A percentile compares a stretch with the other conserved stretches of the same genome.
phyloP scores from a whole-genome alignment of 805 yeast genomes.

The Ogataea wickerhamii region DNA sequence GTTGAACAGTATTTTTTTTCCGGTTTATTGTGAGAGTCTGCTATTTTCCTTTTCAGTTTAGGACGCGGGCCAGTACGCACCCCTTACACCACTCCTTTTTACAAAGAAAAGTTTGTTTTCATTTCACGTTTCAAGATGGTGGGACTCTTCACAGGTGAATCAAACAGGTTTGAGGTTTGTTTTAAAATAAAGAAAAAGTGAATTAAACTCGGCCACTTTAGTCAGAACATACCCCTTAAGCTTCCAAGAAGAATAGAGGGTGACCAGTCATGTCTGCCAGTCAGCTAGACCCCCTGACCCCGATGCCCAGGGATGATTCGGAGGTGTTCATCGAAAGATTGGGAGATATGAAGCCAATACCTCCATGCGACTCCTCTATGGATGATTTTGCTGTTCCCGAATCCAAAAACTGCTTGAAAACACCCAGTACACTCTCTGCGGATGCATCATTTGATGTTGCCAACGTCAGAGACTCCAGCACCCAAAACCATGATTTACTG shows the following conservation, averaged over 20 bases:
- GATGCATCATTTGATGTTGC: constrained; percentile 5
- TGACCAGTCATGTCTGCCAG: constrained; percentile 1
- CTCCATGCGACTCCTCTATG: neutral
- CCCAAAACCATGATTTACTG: constrained; percentile 15
- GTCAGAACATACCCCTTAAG: too few relatives aligned
- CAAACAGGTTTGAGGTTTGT: neutral
- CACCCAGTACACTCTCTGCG: constrained; percentile 2
- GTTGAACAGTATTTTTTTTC: neutral
- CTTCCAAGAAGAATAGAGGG: too few relatives aligned
- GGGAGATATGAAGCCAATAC: neutral
- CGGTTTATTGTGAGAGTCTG: neutral
- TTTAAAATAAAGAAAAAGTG: neutral
- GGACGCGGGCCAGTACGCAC: constrained; percentile 7
- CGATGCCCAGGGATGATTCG: neutral
- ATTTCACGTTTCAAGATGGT: constrained; percentile 1
- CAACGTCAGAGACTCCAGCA: neutral
- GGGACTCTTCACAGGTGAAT: neutral
- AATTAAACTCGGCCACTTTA: too few relatives aligned
- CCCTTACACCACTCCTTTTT: constrained; percentile 20
- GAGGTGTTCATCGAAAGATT: neutral
- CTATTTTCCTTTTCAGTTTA: too few relatives aligned
- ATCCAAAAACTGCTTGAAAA: neutral
- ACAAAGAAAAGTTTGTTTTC: constrained; percentile 2
- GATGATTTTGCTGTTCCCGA: constrained; percentile 1
- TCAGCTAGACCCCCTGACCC: neutral